Conservation (phyloP, 306 rosid genomes). For the Oxytropis ochrocephala region DNA sequence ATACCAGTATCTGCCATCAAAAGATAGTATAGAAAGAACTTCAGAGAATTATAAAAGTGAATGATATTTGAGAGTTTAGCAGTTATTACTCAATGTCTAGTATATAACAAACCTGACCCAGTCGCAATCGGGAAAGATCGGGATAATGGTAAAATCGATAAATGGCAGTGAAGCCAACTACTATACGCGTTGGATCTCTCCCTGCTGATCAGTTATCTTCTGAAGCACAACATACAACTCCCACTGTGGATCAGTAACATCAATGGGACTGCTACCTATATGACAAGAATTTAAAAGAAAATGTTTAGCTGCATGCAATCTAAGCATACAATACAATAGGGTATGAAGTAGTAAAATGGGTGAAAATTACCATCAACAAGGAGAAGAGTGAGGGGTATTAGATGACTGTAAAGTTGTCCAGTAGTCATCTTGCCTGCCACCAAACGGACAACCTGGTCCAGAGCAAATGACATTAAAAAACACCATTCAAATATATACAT, state of each 20-base stretch:
- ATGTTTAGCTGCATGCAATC: background rate
- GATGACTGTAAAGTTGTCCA: constrained; percentile 70
- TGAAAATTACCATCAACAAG: constrained; percentile 76
- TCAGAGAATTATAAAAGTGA: background rate
- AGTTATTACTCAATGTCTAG: constrained; percentile 11
- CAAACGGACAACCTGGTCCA: constrained; percentile 67
- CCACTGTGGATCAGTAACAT: constrained; percentile 76
- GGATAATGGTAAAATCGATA: constrained; percentile 93
- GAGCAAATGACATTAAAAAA: constrained; percentile 18
- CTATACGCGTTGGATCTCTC: constrained; percentile 29
- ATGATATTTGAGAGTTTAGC: background rate
- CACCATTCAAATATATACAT: background rate
- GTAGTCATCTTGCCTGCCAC: constrained; percentile 65
- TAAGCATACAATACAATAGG: background rate
- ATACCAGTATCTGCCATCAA: constrained; percentile 59
- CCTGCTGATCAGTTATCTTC: constrained; percentile 51
- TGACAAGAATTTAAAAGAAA: background rate
- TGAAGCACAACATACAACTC: constrained; percentile 71
- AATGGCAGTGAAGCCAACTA: constrained; percentile 80
- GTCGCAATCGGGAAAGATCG: constrained; percentile 64
- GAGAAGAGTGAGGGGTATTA: constrained; percentile 83
- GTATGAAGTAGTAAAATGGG: background rate
- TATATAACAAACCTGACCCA: constrained; percentile 61
- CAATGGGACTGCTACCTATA: constrained; percentile 90
- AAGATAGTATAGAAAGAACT: background rate